Conservation (phyloP, 2,329 filamentous ascomycete genomes). For the Tolypocladium tropicale region DNA sequence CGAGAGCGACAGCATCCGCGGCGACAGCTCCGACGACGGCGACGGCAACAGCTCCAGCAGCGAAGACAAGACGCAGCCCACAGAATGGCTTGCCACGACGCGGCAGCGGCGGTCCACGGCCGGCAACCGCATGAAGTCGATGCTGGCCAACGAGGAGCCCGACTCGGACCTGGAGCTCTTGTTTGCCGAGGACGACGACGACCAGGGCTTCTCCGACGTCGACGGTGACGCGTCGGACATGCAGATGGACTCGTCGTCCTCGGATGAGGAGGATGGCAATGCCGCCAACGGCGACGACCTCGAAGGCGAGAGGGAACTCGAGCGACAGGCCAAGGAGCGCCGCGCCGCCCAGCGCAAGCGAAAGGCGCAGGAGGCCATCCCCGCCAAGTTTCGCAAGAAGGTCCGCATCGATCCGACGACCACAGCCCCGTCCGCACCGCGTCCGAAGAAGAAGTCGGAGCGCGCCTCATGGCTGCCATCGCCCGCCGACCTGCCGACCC, state of each 20-base stretch:
- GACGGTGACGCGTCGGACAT: constrained; percentile 63
- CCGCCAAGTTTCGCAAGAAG: constrained; percentile 62
- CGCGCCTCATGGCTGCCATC: constrained; percentile 48
- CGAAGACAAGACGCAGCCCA: constrained; percentile 22
- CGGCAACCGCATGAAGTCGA: constrained; percentile 71
- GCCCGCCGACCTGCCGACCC: constrained; percentile 42
- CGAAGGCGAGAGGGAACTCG: constrained; percentile 79
- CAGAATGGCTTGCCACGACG: constrained; percentile 64
- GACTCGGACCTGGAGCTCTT: constrained; percentile 61
- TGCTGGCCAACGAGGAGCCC: constrained; percentile 65
- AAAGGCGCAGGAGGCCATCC: constrained; percentile 66
- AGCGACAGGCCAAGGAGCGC: constrained; percentile 63
- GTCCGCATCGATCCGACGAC: constrained; percentile 56
- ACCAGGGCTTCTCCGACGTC: constrained; percentile 59
- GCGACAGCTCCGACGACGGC: constrained; percentile 14
- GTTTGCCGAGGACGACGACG: constrained; percentile 64
- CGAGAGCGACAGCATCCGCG: constrained; percentile 14
- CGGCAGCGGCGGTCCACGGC: constrained; percentile 71
- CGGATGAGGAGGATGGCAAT: constrained; percentile 69
- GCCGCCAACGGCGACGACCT: constrained; percentile 54
- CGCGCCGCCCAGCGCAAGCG: constrained; percentile 62
- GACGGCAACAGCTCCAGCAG: constrained; percentile 19
- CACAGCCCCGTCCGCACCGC: constrained; percentile 30
- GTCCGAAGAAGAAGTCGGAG: constrained; percentile 51
- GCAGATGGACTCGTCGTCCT: constrained; percentile 78